Percentiles rank a stretch among this genome's conserved stretches.
These are phyloP conservation scores for Ophiorrhiza pumila DNA, from an alignment of 257 asterid species.

Conservation along the genomic window DNA sequence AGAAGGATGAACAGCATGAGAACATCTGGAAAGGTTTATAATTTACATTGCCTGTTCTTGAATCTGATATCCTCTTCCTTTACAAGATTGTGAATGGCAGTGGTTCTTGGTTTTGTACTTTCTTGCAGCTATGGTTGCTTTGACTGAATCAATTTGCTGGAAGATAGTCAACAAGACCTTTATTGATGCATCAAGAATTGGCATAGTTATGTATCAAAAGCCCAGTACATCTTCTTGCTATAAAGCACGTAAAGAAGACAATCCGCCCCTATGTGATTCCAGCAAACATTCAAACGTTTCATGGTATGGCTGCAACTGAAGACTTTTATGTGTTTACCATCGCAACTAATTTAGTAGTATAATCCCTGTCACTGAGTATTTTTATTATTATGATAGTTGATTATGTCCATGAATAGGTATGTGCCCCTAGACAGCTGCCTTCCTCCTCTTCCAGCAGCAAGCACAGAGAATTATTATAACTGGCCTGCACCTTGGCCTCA, in stretches of 20 bases:
- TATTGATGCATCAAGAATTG: constrained; percentile 39
- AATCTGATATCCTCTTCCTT: neutral
- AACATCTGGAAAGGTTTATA: constrained; percentile 72
- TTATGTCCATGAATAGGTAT: constrained; percentile 47
- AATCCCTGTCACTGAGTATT: constrained; percentile 7
- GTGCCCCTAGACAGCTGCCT: constrained; percentile 72
- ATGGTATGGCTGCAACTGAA: constrained; percentile 40
- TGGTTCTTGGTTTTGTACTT: constrained; percentile 5
- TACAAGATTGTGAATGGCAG: neutral
- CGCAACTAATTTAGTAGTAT: neutral
- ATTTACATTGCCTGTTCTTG: neutral
- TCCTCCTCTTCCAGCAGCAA: constrained; percentile 35
- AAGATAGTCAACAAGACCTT: constrained; percentile 49
- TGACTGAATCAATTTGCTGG: constrained; percentile 90
- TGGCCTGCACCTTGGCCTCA: constrained; percentile 97
- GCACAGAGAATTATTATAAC: constrained; percentile 23
- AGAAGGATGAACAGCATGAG: constrained; percentile 54
- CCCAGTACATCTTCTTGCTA: constrained; percentile 75
- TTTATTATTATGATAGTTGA: constrained; percentile 17
- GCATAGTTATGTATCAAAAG: constrained; percentile 79
- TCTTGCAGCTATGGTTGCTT: constrained; percentile 73
- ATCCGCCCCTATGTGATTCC: constrained; percentile 67
- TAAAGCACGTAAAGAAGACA: constrained; percentile 46
- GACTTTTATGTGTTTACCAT: neutral
- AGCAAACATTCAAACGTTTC: constrained; percentile 43